phyloP scores from a whole-genome alignment of 2,329 filamentous ascomycete genomes.

The Botrytis squamosa region DNA sequence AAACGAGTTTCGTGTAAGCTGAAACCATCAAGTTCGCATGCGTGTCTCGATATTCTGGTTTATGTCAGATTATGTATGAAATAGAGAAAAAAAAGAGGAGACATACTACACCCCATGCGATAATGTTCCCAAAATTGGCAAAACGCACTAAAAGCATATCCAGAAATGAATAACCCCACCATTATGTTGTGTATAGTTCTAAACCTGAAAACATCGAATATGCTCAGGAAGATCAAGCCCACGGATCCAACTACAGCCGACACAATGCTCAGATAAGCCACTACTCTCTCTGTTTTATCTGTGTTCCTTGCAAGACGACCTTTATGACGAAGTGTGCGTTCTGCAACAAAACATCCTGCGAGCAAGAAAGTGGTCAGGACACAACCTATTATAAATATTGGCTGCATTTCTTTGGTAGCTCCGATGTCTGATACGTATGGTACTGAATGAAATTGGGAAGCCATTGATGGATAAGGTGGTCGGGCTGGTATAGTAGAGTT shows the following conservation, averaged over 20 bases:
- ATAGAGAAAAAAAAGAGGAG: background rate
- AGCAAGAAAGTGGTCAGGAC: conserved; percentile 74
- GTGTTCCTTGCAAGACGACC: conserved; percentile 76
- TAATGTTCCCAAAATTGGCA: conserved; percentile 89
- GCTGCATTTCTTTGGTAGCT: conserved; percentile 59
- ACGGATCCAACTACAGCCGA: conserved; percentile 72
- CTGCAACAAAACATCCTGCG: conserved; percentile 74
- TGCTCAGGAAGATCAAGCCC: conserved; percentile 77
- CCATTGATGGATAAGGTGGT: conserved; percentile 62
- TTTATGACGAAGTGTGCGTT: conserved; percentile 81
- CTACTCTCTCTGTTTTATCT: conserved; percentile 59
- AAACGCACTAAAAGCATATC: conserved; percentile 79
- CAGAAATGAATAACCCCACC: conserved; percentile 77
- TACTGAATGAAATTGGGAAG: conserved; percentile 51
- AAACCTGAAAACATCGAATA: conserved; percentile 80
- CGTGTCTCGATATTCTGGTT: conserved; percentile 11
- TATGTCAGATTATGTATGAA: background rate
- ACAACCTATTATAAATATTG: conserved; percentile 74
- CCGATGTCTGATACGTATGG: conserved; percentile 73
- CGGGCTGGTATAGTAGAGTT: conserved; percentile 40
- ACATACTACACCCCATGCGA: conserved; percentile 69
- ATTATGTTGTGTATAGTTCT: conserved; percentile 70
- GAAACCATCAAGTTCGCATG: conserved; percentile 51
- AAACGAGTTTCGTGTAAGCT: conserved; percentile 69
- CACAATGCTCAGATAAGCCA: conserved; percentile 60